A percentile compares a stretch with the other conserved stretches of the same genome.
Evolutionary conservation across 805 yeast genomes (phyloP).

Genomic region (Ogataea nitratoaversa): DNA sequence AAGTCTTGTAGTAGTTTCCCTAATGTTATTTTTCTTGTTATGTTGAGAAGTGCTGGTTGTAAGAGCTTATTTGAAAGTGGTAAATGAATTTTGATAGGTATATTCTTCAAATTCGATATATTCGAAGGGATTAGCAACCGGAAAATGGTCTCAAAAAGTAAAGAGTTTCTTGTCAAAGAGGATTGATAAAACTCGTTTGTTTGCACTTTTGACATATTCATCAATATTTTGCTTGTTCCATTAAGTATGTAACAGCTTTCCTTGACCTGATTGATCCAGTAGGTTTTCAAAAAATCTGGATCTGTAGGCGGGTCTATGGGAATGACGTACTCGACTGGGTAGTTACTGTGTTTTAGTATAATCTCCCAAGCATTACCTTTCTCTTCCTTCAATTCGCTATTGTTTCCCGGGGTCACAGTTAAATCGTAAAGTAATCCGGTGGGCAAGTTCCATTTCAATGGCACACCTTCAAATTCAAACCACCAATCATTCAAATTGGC

Average conservation of each 20-base stretch:
- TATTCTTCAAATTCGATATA: constrained; percentile 24
- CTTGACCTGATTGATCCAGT: constrained; percentile 76
- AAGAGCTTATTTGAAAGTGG: constrained; percentile 34
- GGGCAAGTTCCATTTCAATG: constrained; percentile 76
- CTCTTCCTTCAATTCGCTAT: constrained; percentile 14
- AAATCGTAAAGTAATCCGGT: constrained; percentile 62
- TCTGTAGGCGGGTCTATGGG: constrained; percentile 24
- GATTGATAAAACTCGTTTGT: constrained; percentile 54
- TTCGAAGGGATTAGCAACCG: constrained; percentile 26
- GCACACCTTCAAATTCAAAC: constrained; percentile 63
- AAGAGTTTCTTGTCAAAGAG: constrained; percentile 26
- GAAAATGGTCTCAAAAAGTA: constrained; percentile 18
- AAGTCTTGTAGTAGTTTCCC: constrained; percentile 36
- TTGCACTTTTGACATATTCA: constrained; percentile 66
- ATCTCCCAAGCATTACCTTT: constrained; percentile 40
- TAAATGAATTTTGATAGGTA: constrained; percentile 48
- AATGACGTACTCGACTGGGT: constrained; percentile 43
- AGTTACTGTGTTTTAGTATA: constrained; percentile 35
- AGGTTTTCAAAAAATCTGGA: constrained; percentile 35
- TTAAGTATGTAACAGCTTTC: constrained; percentile 73
- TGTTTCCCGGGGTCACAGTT: constrained; percentile 7
- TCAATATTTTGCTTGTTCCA: constrained; percentile 76
- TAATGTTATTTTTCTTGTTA: constrained; percentile 26
- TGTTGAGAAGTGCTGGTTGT: constrained; percentile 27
- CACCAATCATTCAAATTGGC: constrained; percentile 39